Evolutionary conservation across 78 protist genomes (phyloP).

Genomic region (Dictyostelium capitatum): DNA sequence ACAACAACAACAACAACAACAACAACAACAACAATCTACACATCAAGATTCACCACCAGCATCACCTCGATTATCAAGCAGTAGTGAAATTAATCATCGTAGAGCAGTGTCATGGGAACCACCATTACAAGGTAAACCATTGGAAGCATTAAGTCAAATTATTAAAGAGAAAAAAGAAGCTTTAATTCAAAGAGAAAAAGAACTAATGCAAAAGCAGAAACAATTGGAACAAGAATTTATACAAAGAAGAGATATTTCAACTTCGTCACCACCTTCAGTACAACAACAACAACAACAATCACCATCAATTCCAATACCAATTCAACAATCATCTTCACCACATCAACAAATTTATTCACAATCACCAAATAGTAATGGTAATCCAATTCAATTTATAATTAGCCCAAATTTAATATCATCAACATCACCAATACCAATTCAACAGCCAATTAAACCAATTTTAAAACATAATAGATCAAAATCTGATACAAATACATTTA

Average conservation of each 20-base stretch:
- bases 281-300: not conserved
- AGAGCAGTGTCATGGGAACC: slow-evolving; percentile 74
- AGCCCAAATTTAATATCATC: not conserved
- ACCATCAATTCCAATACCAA: not conserved
- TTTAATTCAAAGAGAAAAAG: slow-evolving; percentile 37
- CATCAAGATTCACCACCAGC: slow-evolving; percentile 13
- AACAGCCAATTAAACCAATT: not conserved
- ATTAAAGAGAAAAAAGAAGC: slow-evolving; percentile 79
- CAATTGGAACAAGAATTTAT: slow-evolving; percentile 26
- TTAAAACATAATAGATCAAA: slow-evolving; percentile 62
- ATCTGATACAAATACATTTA: slow-evolving; percentile 63
- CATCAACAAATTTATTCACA: not conserved
- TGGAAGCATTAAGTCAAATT: slow-evolving; percentile 61
- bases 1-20: not conserved
- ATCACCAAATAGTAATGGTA: slow-evolving; percentile 23
- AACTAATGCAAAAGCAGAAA: slow-evolving; percentile 24
- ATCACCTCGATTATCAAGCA: slow-evolving; percentile 18
- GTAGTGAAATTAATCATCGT: slow-evolving; percentile 26
- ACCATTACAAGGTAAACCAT: slow-evolving; percentile 47
- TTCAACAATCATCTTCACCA: not conserved
- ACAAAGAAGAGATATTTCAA: not conserved
- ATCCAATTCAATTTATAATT: not conserved
- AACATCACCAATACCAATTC: not conserved
- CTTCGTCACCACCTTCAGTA: not conserved
- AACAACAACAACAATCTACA: not conserved